Evolutionary conservation across 371 early-diverging fungal species (phyloP).

Genomic region (Haplosporangium sp.): DNA sequence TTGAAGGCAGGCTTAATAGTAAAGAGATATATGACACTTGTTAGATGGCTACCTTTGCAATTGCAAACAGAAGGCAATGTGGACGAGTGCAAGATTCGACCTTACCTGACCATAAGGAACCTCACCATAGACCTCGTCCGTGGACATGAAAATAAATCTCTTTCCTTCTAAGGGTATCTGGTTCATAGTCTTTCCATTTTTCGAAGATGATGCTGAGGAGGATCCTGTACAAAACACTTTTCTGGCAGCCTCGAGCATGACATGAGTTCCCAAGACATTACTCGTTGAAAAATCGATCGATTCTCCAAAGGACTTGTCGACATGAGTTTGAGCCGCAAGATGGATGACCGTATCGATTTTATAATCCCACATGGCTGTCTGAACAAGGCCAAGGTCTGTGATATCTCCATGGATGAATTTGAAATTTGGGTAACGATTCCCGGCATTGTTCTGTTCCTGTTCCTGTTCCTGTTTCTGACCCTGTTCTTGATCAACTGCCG

Average conservation of each 20-base stretch:
- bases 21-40: neutral
- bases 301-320: constrained; percentile 91
- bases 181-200: neutral
- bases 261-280: constrained; percentile 91
- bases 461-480: neutral
- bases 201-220: neutral
- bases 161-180: constrained; percentile 51
- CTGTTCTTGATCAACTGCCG: constrained; percentile 30
- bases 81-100: constrained; percentile 22
- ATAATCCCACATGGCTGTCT: constrained; percentile 74
- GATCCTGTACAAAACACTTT: constrained; percentile 29
- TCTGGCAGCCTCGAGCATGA: constrained; percentile 84
- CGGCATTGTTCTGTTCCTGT: neutral
- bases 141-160: constrained; percentile 84
- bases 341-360: constrained; percentile 84
- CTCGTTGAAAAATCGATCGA: constrained; percentile 88
- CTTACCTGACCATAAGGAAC: constrained; percentile 59
- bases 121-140: constrained; percentile 93
- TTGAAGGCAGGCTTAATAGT: constrained; percentile 68
- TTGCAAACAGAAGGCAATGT: neutral
- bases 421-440: constrained; percentile 17
- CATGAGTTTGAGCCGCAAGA: constrained; percentile 89
- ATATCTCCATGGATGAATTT: constrained; percentile 73
- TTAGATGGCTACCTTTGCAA: neutral
- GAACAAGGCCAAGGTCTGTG: constrained; percentile 75